These are phyloP conservation scores for Biscutella laevigata DNA, from an alignment of 441 rosid genomes.

Conservation along the genomic window DNA sequence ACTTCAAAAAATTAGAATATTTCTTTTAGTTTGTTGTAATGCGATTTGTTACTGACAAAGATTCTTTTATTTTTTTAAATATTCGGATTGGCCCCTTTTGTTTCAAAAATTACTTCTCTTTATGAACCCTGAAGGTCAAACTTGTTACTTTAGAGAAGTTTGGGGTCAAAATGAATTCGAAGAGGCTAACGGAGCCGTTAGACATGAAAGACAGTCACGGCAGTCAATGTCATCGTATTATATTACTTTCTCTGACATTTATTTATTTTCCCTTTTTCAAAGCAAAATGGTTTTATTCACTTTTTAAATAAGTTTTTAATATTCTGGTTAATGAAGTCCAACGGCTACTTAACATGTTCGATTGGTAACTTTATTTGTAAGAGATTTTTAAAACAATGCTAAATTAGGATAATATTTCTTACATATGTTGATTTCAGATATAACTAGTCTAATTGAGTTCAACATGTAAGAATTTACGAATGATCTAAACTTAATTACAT, in stretches of 20 bases:
- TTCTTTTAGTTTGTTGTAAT: neutral
- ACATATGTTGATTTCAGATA: no score
- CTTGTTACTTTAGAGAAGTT: neutral
- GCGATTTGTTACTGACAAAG: neutral
- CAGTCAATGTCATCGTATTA: conserved; percentile 17
- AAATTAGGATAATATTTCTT: no score
- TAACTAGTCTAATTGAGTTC: no score
- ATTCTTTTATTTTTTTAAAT: neutral
- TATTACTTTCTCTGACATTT: neutral
- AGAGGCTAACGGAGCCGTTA: conserved; percentile 13
- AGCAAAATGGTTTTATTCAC: neutral
- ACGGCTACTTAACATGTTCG: conserved; percentile 10
- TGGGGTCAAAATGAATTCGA: no score
- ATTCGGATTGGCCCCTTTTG: neutral
- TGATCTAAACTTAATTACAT: no score
- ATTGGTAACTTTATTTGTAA: no score
- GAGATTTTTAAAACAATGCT: no score
- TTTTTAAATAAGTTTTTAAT: neutral
- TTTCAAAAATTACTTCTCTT: neutral
- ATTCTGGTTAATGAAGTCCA: neutral
- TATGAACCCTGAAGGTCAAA: neutral
- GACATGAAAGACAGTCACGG: no score
- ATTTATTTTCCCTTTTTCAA: neutral
- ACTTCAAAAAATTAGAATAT: conserved; percentile 6
- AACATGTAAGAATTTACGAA: no score